Evolutionary conservation across 1,284 basidiomycete genomes (phyloP), one percentile per base, ranked within the genome.

Genomic region (Moniliophthora roreri): DNA sequence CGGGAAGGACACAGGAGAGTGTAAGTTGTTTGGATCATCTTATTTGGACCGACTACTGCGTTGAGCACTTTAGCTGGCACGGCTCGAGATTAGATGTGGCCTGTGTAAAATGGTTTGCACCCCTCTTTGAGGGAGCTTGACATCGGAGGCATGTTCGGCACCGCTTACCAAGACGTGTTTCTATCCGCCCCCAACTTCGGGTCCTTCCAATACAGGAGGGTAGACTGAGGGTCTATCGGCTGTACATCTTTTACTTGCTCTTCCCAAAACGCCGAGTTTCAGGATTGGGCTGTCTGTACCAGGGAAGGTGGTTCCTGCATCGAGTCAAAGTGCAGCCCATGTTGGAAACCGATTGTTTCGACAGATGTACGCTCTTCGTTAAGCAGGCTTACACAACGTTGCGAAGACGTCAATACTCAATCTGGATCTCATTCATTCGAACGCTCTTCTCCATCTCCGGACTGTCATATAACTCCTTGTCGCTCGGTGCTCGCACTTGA

Each of bases 171-270:
- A 28, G 44, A 46, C 44, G 44, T 32, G 44, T 28, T 52, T 38
- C 41, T n/a, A 36, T 38, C 45, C 53, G 37, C 52, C 56, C 56
- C 56, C 53, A 54, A 58, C 45, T 45, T 54, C 50, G 28, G n/a
- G 46, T 37, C 51, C 51, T 52, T 50, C 49, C 36, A 54, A 13
- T 7, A 57, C 56, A 57, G 52, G 49, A 45, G 51, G 56, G 51
- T 40, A 28, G 55, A 50, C 51, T 50, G 37, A 45, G 35, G 42
- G 45, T 51, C 34, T 46, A 44, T 48, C 47, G 35, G 38, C 38
- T 48, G 21, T 8, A 21, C 35, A 23, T 46, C 18, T 39, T 5
- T 39, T 53, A 37, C 45, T 48, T 37, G 35, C 50, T 51, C 40
- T 44, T 50, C 50, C 50, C 53, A 46, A 34, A 18, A 13, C 26